Conservation (phyloP, 768 basidiomycete species). For the Boletellus emodensis region DNA sequence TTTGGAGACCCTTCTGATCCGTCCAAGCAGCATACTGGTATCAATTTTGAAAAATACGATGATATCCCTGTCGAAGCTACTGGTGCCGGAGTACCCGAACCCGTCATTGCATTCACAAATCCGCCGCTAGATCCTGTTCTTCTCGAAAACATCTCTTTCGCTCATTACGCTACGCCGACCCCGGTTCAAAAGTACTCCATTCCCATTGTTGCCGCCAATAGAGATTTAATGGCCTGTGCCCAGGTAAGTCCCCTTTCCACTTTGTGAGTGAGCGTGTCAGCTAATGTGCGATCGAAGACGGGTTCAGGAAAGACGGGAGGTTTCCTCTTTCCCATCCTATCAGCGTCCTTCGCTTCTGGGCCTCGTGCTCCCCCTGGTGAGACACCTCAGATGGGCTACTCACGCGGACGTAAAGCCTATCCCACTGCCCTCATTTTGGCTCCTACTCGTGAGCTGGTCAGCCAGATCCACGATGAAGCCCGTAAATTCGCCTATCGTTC, state of each 20-base stretch:
- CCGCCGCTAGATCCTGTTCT: constrained; percentile 91
- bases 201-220: constrained; percentile 88
- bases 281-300: constrained; percentile 54
- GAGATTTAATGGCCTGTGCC: constrained; percentile 94
- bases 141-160: constrained; percentile 89
- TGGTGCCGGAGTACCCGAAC: constrained; percentile 95
- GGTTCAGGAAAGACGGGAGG: constrained; percentile 99
- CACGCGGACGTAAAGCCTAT: constrained; percentile 82
- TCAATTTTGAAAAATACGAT: constrained; percentile 99
- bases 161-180: constrained; percentile 93
- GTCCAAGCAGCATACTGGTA: constrained; percentile 90
- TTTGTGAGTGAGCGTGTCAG: constrained; percentile 6
- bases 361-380: constrained; percentile 68
- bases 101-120: constrained; percentile 78
- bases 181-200: constrained; percentile 99
- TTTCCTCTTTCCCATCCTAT: constrained; percentile 98
- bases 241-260: constrained; percentile 48
- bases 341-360: constrained; percentile 82
- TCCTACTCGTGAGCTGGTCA: constrained; percentile 97
- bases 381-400: constrained; percentile 45
- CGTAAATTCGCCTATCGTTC: constrained; percentile 99
- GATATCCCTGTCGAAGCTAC: constrained; percentile 99
- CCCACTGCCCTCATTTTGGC: constrained; percentile 97
- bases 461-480: constrained; percentile 98
- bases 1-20: constrained; percentile 87